Percentiles rank a stretch among this genome's conserved stretches.
These are phyloP conservation scores for Aspergillaceae sp. DNA, from an alignment of 2,329 filamentous ascomycete species.

Conservation along the genomic window DNA sequence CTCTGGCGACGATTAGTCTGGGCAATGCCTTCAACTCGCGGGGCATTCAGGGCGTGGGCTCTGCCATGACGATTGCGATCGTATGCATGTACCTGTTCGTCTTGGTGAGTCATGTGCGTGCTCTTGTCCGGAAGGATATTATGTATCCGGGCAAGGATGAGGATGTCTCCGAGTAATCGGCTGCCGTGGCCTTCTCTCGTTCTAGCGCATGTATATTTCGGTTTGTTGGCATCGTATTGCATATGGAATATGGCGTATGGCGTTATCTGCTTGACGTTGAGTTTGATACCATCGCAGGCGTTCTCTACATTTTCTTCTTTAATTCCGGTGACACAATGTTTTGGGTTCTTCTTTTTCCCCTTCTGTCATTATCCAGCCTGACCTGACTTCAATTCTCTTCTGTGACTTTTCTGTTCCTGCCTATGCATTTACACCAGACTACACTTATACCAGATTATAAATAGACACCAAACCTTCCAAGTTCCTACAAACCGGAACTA, in stretches of 20 bases:
- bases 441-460: no score
- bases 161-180: conserved; percentile 34
- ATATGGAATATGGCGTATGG: no score
- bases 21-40: conserved; percentile 46
- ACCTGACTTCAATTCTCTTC: no score
- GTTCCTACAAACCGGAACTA: no score
- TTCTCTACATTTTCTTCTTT: neutral
- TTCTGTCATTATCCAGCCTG: no score
- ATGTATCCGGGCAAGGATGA: conserved; percentile 55
- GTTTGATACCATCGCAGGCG: neutral
- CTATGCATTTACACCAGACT: no score
- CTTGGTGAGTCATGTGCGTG: conserved; percentile 41
- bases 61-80: conserved; percentile 48
- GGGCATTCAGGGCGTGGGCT: conserved; percentile 46
- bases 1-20: conserved; percentile 50
- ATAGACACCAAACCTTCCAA: no score
- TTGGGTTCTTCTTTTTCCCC: neutral
- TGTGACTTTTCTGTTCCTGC: no score
- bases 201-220: no score
- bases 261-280: no score
- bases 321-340: no score
- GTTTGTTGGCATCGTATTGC: no score
- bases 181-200: neutral
- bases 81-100: conserved; percentile 50
- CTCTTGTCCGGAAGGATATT: conserved; percentile 45